Evolutionary conservation across 2,329 filamentous ascomycete species (phyloP), one percentile per base, ranked within the genome.

Genomic region (Zopfia rhizophila): DNA sequence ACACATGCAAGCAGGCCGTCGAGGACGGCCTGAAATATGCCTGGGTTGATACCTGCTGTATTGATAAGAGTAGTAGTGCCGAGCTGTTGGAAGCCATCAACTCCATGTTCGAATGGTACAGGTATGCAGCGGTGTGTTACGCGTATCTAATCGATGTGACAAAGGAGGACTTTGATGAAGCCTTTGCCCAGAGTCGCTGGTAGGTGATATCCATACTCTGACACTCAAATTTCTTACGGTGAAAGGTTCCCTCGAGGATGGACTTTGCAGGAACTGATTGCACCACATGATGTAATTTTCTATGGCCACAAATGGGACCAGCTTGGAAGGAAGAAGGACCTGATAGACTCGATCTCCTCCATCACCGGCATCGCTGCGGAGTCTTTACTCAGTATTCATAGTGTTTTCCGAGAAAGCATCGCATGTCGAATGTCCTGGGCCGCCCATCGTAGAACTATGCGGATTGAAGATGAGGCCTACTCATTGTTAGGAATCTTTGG

Each of bases 381-480:
- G 4, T 33, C 25, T 10, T 24, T 53, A 11, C 12, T 8, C 7
- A 23, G 38, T n/a, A 19, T 37, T 10, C 5, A 38, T 3, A 36
- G 19, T 5, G 46, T 46, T 7, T 10, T 39, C 10, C 1, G 27
- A 2, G 46, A 35, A 8, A 33, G 45, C 14, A 39, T 56, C 5
- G 58, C 51, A 0, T 35, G 61, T 28, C 50, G 53, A 18, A 53
- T 61, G 27, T 37, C 28, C 1, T 60, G 56, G 56, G 47, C 42
- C 1, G 28, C 17, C 12, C 4, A 22, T 14, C 35, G 56, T 3
- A 3, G 28, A 24, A 54, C 48, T 0, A 56, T 53, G 14, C 24
- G 53, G 8, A 29, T 37, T 22, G 66, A 70, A 52, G 66, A 69
- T 39, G 37, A 23, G 5, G 61, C 63, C 1, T 69, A 69, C 38